Base-by-base conservation (phyloP, 805 yeast species). In the Ogataea henricii region DNA sequence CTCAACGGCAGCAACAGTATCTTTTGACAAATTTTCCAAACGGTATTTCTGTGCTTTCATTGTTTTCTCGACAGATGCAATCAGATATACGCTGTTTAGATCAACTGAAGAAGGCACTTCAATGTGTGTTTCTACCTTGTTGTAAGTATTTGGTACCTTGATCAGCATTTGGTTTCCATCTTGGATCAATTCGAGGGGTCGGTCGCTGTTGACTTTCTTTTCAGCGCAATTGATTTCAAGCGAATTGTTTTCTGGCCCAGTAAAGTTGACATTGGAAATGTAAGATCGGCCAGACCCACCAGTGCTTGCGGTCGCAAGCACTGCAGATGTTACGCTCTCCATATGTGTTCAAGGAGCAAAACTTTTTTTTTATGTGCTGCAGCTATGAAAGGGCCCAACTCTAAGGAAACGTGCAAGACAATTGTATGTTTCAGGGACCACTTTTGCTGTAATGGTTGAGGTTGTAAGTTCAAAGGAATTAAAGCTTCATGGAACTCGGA, bases 141-240 rank as follows among this genome's bases (percentile, higher is more conserved):
- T 18, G 33, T 30, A 37, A 2, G 9, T 18, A 16, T 36, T 13
- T 8, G 55, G 53, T 16, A 54, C 30, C 16, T 49, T 54, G 27
- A 54, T 17, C 8, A 51, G 36, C 46, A 51, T 16, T 6, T 40
- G 35, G 5, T 27, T 30, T 2, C 30, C 46, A 30, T 51, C 43
- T 37, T 54, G 55, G 30, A 54, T 48, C 29, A 54, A n/a, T 21
- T 40, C 43, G 7, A 40, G n/a, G 10, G 43, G 43, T 4, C 12
- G 27, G 12, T 39, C 33, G 5, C 17, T n/a, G 4, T 29, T 39
- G 14, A 39, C 10, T 17, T 26, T 39, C 21, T 39, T 39, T n/a
- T 26, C 33, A 6, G 33, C 17, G 32, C 42, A 39, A 26, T 39
- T 39, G 18, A 39, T 23, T 39, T 53, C 36, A 44, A 27, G 17